These are phyloP conservation scores for Gracilariopsis chorda DNA, from an alignment of 23 red algal species.

Conservation along the genomic window DNA sequence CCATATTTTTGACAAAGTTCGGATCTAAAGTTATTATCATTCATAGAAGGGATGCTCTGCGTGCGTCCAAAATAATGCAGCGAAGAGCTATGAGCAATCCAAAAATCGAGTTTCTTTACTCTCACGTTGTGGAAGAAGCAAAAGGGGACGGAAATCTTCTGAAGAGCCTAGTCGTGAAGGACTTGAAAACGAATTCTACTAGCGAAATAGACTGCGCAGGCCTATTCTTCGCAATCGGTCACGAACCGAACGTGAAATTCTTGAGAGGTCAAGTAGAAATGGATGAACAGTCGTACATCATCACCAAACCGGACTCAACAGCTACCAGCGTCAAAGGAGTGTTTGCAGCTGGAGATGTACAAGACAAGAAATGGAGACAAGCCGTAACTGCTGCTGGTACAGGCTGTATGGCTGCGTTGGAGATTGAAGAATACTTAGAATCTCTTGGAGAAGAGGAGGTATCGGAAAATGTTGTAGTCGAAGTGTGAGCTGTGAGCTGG, in stretches of 20 bases:
- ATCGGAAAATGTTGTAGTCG: neutral
- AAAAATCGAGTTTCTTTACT: slow-evolving; percentile 85
- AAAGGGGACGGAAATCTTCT: slow-evolving; percentile 84
- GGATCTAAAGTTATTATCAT: slow-evolving; percentile 78
- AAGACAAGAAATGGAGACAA: slow-evolving; percentile 96
- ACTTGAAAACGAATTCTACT: slow-evolving; percentile 49
- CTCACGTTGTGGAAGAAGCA: slow-evolving; percentile 69
- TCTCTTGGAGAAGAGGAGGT: slow-evolving; percentile 30
- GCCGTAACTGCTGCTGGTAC: slow-evolving; percentile 90
- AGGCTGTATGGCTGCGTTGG: slow-evolving; percentile 95
- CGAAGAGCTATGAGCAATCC: slow-evolving; percentile 65
- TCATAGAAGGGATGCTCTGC: slow-evolving; percentile 81
- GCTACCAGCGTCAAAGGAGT: slow-evolving; percentile 85
- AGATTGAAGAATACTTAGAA: slow-evolving; percentile 80
- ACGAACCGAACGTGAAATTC: slow-evolving; percentile 86
- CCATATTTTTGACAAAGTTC: slow-evolving; percentile 92
- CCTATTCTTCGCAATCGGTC: slow-evolving; percentile 97
- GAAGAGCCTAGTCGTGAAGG: slow-evolving; percentile 64
- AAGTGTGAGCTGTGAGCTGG: slow-evolving; percentile 16
- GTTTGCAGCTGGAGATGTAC: slow-evolving; percentile 91
- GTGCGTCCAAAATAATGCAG: slow-evolving; percentile 98
- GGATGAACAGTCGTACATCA: slow-evolving; percentile 83
- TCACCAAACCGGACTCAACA: slow-evolving; percentile 90
- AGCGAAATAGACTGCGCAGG: slow-evolving; percentile 61
- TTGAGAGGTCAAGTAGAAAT: slow-evolving; percentile 67